Conservation (phyloP, 352 stramenopile genomes). For the Phytophthora cryptogea region DNA sequence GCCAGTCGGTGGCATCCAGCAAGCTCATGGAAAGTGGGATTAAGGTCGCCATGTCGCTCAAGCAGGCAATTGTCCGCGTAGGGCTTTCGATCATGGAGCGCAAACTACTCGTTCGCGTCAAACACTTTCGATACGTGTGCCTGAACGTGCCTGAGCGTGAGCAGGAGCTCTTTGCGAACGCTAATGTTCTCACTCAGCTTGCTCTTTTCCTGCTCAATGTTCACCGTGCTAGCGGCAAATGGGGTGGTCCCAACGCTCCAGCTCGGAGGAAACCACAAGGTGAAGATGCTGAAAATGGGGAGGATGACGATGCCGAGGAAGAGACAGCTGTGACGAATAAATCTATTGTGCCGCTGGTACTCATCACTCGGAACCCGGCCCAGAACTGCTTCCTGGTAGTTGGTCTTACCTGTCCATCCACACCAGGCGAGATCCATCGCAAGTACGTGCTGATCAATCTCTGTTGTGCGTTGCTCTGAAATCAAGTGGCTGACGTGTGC, state of each 20-base stretch:
- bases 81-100: constrained; percentile 95
- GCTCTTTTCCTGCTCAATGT: constrained; percentile 95
- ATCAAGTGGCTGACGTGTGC: constrained; percentile 7
- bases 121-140: constrained; percentile 97
- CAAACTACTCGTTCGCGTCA: constrained; percentile 93
- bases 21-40: constrained; percentile 93
- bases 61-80: constrained; percentile 93
- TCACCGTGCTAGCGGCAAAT: constrained; percentile 95
- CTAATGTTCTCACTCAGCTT: constrained; percentile 93
- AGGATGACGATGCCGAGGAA: constrained; percentile 40
- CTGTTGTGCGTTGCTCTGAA: not conserved
- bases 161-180: constrained; percentile 92
- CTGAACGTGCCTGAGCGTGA: constrained; percentile 86
- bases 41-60: constrained; percentile 94
- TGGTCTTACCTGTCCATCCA: constrained; percentile 93
- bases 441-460: constrained; percentile 56
- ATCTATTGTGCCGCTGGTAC: constrained; percentile 74
- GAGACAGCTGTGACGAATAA: constrained; percentile 40
- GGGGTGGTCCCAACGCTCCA: constrained; percentile 55
- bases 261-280: constrained; percentile 28
- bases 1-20: constrained; percentile 67
- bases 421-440: constrained; percentile 86
- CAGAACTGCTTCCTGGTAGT: constrained; percentile 95
- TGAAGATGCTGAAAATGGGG: constrained; percentile 36
- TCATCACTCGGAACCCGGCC: constrained; percentile 88